Percentiles rank a stretch among this genome's conserved stretches.
Evolutionary conservation across 805 yeast genomes (phyloP).

Genomic region (Candida sithepensis): DNA sequence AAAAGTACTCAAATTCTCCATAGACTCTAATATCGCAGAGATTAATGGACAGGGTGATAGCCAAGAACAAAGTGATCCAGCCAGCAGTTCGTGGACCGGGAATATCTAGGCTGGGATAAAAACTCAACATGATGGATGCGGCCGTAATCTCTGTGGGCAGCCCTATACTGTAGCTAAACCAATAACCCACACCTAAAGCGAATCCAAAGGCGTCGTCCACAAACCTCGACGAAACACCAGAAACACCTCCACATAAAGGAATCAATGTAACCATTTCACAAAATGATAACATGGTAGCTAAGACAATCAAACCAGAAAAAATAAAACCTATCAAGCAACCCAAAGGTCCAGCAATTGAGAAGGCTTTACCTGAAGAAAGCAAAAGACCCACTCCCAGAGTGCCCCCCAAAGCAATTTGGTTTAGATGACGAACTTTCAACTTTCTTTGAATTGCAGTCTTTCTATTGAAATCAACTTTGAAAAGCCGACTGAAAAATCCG

Average conservation of each 20-base stretch:
- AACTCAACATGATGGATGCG: slow-evolving; percentile 70
- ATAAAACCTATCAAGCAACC: slow-evolving; percentile 69
- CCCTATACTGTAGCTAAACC: slow-evolving; percentile 67
- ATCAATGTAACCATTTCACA: slow-evolving; percentile 81
- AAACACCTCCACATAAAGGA: slow-evolving; percentile 75
- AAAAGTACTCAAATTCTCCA: slow-evolving; percentile 69
- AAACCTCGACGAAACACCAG: slow-evolving; percentile 70
- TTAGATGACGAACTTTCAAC: slow-evolving; percentile 62
- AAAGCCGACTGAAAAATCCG: background rate
- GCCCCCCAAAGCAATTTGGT: slow-evolving; percentile 77
- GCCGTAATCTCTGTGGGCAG: slow-evolving; percentile 81
- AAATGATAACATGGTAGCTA: slow-evolving; percentile 67
- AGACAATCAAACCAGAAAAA: slow-evolving; percentile 60
- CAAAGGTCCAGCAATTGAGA: slow-evolving; percentile 71
- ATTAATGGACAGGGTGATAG: slow-evolving; percentile 45
- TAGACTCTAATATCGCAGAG: slow-evolving; percentile 66
- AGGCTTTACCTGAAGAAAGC: slow-evolving; percentile 67
- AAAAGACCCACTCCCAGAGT: slow-evolving; percentile 76
- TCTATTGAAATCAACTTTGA: slow-evolving; percentile 14
- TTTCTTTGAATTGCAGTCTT: slow-evolving; percentile 48
- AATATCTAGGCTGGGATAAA: slow-evolving; percentile 53
- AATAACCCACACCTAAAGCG: slow-evolving; percentile 70
- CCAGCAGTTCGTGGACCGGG: slow-evolving; percentile 57
- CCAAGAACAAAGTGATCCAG: slow-evolving; percentile 59
- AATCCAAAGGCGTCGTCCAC: slow-evolving; percentile 78